A percentile compares a stretch with the other conserved stretches of the same genome.
These are phyloP conservation scores for Nephelium lappaceum DNA, from an alignment of 345 rosid genomes.

Conservation along the genomic window DNA sequence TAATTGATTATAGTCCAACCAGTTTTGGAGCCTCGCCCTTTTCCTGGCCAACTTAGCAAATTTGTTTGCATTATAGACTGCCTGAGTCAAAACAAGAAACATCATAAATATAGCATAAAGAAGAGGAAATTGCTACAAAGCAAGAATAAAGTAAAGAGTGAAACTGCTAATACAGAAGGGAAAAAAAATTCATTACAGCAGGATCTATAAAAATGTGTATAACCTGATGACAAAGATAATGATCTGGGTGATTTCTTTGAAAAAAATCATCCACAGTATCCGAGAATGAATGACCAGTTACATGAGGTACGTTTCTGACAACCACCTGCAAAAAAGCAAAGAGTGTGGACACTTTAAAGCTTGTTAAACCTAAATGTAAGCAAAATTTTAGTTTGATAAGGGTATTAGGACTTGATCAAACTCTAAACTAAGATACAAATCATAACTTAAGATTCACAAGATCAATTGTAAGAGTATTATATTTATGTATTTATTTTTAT, in stretches of 20 bases:
- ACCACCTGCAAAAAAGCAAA: slow-evolving; percentile 62
- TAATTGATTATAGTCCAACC: slow-evolving; percentile 87
- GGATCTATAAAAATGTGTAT: slow-evolving; percentile 1
- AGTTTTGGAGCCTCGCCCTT: slow-evolving; percentile 77
- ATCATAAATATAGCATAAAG: slow-evolving; percentile 5
- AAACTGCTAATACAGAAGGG: not conserved
- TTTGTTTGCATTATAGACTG: slow-evolving; percentile 79
- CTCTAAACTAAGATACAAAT: not conserved
- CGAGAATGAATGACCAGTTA: slow-evolving; percentile 52
- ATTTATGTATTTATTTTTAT: no score
- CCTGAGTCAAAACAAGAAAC: slow-evolving; percentile 46
- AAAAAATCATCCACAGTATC: slow-evolving; percentile 82
- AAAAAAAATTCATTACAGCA: not conserved
- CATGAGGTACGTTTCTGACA: slow-evolving; percentile 81
- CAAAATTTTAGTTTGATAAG: not conserved
- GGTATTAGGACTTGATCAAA: not conserved
- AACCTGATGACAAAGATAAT: slow-evolving; percentile 93
- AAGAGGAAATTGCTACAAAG: not conserved
- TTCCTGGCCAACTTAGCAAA: slow-evolving; percentile 70
- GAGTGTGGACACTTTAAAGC: not conserved
- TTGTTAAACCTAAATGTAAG: not conserved
- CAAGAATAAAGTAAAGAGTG: not conserved
- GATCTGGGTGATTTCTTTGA: slow-evolving; percentile 78
- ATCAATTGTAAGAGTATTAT: no score
- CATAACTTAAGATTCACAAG: not conserved